phyloP scores from a whole-genome alignment of 371 early-diverging fungal genomes.

The Blastocladiella emersonii region DNA sequence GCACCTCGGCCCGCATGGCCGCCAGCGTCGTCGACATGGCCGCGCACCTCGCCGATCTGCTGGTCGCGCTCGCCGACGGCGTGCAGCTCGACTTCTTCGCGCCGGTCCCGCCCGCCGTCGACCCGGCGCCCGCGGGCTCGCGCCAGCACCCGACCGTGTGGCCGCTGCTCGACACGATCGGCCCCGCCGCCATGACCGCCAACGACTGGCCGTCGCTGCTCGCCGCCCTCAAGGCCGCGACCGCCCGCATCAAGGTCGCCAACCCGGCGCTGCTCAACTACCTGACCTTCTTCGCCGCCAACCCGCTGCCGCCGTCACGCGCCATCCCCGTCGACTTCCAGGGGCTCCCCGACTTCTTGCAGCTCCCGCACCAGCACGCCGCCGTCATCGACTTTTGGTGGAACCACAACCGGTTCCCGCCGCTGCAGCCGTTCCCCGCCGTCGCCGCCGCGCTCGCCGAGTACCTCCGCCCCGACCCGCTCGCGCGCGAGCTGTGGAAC shows the following conservation, averaged over 20 bases:
- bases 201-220: not conserved
- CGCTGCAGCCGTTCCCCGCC: not conserved
- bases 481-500: slow-evolving; percentile 1
- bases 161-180: not conserved
- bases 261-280: not conserved
- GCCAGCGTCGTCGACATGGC: not conserved
- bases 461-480: slow-evolving; percentile 3
- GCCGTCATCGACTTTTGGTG: slow-evolving; percentile 4
- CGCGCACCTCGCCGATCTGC: not conserved
- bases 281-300: not conserved
- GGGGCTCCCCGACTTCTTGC: slow-evolving; percentile 1
- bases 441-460: not conserved
- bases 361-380: not conserved
- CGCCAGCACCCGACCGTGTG: not conserved
- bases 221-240: not conserved
- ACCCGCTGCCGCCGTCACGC: not conserved
- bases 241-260: not conserved
- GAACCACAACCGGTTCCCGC: not conserved
- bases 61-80: not conserved
- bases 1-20: too few species aligned
- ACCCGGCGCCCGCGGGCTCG: not conserved
- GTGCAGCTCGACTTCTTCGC: not conserved
- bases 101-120: not conserved
- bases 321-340: not conserved
- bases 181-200: not conserved